Evolutionary conservation across 257 asterid species (phyloP).

Genomic region (Plectranthus barbatus): DNA sequence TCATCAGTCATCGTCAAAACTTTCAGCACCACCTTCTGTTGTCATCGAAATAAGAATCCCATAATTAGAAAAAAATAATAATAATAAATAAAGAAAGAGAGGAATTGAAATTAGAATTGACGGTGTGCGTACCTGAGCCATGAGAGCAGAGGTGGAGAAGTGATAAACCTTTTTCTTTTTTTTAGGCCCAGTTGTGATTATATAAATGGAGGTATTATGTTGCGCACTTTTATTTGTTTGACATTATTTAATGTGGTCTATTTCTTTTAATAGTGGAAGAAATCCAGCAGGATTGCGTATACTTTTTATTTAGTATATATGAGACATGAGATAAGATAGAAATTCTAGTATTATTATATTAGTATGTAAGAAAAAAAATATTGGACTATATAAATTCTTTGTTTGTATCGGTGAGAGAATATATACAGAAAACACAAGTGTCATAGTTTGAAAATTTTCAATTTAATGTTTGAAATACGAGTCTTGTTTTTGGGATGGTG

Average conservation of each 20-base stretch:
- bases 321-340: too few relatives aligned
- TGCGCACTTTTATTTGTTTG: background rate
- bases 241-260: conserved; percentile 1
- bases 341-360: too few relatives aligned
- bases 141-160: conserved; percentile 11
- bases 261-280: background rate
- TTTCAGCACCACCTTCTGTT: conserved; percentile 62
- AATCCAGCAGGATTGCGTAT: background rate
- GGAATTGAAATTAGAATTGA: background rate
- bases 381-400: too few relatives aligned
- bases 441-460: background rate
- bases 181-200: background rate
- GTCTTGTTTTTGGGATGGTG: too few relatives aligned
- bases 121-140: conserved; percentile 38
- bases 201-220: too few relatives aligned
- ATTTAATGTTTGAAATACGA: background rate
- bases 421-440: background rate
- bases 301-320: background rate
- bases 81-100: background rate
- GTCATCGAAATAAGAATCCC: background rate
- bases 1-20: conserved; percentile 71
- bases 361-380: too few relatives aligned
- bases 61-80: background rate
- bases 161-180: background rate
- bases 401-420: too few relatives aligned